Evolutionary conservation across 1,284 basidiomycete genomes (phyloP).

Genomic region (Ustilago shanxiensis): DNA sequence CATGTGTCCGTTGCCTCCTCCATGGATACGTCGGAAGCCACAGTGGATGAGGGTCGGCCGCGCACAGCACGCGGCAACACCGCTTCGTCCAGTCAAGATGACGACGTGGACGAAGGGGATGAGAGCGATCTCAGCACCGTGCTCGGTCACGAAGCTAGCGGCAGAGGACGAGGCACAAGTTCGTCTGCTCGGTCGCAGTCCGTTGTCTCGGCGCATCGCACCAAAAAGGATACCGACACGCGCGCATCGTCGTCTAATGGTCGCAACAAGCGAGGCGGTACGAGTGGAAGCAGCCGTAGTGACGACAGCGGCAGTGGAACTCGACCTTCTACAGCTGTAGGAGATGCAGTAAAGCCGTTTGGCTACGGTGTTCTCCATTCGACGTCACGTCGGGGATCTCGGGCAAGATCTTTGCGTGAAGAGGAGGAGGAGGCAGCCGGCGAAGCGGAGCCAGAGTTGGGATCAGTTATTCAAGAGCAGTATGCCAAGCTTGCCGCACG

Average conservation of each 20-base stretch:
- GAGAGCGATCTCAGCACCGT: conserved; percentile 10
- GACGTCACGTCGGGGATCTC: conserved; percentile 12
- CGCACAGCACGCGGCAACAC: conserved; percentile 42
- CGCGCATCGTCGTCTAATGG: conserved; percentile 25
- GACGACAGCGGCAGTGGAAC: conserved; percentile 19
- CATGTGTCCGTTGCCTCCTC: background rate
- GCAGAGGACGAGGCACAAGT: conserved; percentile 24
- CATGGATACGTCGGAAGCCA: background rate
- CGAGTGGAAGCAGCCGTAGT: conserved; percentile 17
- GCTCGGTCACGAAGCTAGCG: background rate
- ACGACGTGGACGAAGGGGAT: conserved; percentile 7
- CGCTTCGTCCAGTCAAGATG: conserved; percentile 18
- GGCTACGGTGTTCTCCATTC: conserved; percentile 22
- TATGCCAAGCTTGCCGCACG: conserved; percentile 43
- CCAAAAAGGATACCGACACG: background rate
- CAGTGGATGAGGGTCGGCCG: conserved; percentile 30
- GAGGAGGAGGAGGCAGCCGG: conserved; percentile 16
- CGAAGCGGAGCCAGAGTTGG: conserved; percentile 23
- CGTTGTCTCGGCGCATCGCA: conserved; percentile 1
- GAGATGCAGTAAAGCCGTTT: conserved; percentile 45
- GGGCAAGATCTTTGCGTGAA: conserved; percentile 1
- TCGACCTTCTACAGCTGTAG: conserved; percentile 37
- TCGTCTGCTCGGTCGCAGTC: conserved; percentile 17
- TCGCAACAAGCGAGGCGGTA: conserved; percentile 12
- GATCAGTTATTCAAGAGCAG: conserved; percentile 42